Conservation (phyloP, 257 asterid genomes). For the Penstemon newberryi region DNA sequence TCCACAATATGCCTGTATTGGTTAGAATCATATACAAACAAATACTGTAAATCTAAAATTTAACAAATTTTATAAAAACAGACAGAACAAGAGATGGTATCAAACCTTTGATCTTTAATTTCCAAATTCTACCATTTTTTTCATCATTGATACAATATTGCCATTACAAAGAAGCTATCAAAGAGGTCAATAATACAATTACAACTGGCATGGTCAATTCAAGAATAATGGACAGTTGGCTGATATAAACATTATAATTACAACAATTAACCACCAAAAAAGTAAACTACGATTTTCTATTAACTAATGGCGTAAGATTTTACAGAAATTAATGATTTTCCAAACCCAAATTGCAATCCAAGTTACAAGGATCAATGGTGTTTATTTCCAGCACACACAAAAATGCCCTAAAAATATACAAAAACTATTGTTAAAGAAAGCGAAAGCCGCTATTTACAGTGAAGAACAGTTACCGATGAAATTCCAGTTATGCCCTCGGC, state of each 20-base stretch:
- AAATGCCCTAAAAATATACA: too few relatives aligned
- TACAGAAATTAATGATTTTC: too few relatives aligned
- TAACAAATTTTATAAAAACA: background rate
- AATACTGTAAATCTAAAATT: background rate
- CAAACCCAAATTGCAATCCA: background rate
- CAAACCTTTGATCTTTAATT: background rate
- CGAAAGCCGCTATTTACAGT: too few relatives aligned
- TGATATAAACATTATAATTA: too few relatives aligned
- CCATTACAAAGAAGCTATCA: background rate
- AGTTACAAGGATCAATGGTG: background rate
- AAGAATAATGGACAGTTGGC: too few relatives aligned
- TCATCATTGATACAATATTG: too few relatives aligned
- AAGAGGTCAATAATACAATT: background rate
- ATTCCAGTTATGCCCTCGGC: conserved; percentile 27
- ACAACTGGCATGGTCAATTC: too few relatives aligned
- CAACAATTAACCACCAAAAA: too few relatives aligned
- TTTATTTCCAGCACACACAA: background rate
- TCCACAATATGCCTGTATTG: background rate
- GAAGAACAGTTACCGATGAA: conserved; percentile 8
- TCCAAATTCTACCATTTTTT: conserved; percentile 3
- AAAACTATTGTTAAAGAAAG: conserved; percentile 28
- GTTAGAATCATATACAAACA: background rate
- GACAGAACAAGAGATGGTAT: background rate
- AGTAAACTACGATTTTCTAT: too few relatives aligned
- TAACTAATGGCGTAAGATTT: too few relatives aligned